Evolutionary conservation across 495 filamentous ascomycete genomes (phyloP).

Genomic region (Penicillium turbatum): DNA sequence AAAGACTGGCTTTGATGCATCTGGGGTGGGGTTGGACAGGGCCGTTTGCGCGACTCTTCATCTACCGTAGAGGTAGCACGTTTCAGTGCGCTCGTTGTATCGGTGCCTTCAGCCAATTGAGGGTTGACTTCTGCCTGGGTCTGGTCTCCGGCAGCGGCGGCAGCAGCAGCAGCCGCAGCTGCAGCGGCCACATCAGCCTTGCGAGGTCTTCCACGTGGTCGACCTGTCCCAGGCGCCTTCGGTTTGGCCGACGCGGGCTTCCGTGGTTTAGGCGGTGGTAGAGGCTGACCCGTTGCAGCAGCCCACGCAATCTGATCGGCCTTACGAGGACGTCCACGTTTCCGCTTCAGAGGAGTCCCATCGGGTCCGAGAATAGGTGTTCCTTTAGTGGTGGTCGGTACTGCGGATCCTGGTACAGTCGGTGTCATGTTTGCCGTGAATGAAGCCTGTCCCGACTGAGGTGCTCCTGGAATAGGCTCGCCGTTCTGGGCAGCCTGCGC

Average conservation of each 20-base stretch:
- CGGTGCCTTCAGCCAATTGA: constrained; percentile 11
- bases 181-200: constrained; percentile 39
- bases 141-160: constrained; percentile 11
- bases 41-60: constrained; percentile 33
- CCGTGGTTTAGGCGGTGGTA: constrained; percentile 20
- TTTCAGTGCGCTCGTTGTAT: constrained; percentile 26
- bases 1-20: constrained; percentile 13
- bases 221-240: constrained; percentile 32
- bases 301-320: constrained; percentile 33
- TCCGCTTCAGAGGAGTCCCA: constrained; percentile 34
- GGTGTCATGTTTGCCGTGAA: constrained; percentile 24
- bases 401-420: constrained; percentile 8
- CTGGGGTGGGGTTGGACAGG: constrained; percentile 30
- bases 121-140: not conserved
- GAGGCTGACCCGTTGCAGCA: constrained; percentile 21
- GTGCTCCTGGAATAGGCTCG: constrained; percentile 8
- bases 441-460: constrained; percentile 21
- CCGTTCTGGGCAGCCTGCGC: constrained; percentile 19
- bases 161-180: constrained; percentile 25
- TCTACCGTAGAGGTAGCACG: constrained; percentile 22
- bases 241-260: constrained; percentile 21
- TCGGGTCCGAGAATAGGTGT: constrained; percentile 28
- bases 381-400: not conserved
- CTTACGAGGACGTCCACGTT: constrained; percentile 41
- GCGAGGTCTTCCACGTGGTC: constrained; percentile 38